A percentile compares a stretch with the other conserved stretches of the same genome.
Conservation (phyloP, 2,329 filamentous ascomycete genomes). For the Phialophora verrucosa region DNA sequence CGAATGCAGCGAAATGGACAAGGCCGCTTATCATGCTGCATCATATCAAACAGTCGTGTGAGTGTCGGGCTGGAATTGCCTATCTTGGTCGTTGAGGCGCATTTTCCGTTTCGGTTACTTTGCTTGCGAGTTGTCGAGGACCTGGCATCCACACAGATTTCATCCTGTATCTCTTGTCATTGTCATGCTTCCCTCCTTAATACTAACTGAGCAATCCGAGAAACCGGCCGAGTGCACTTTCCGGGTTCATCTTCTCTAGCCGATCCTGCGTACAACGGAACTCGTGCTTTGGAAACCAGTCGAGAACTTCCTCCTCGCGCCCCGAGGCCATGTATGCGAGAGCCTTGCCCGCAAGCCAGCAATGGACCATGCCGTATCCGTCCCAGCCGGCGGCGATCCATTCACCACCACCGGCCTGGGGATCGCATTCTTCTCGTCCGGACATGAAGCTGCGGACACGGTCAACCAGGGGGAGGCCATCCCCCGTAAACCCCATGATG, state of each 20-base stretch:
- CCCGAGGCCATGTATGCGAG: slow-evolving; percentile 39
- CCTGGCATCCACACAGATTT: too few species aligned
- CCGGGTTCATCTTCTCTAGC: slow-evolving; percentile 27
- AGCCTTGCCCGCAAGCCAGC: slow-evolving; percentile 41
- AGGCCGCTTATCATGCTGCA: background rate
- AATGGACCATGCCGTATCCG: slow-evolving; percentile 44
- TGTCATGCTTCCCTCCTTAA: background rate
- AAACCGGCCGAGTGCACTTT: slow-evolving; percentile 26
- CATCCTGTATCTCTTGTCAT: background rate
- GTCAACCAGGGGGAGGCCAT: slow-evolving; percentile 42
- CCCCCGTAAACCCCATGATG: slow-evolving; percentile 43
- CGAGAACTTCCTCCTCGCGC: slow-evolving; percentile 23
- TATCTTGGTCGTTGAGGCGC: slow-evolving; percentile 1
- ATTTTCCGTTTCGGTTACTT: background rate
- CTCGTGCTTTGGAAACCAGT: slow-evolving; percentile 33
- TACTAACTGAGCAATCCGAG: slow-evolving; percentile 14
- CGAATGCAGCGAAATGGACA: background rate
- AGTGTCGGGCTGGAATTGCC: slow-evolving; percentile 8
- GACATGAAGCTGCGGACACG: slow-evolving; percentile 30
- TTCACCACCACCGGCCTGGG: slow-evolving; percentile 35
- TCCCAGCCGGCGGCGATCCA: slow-evolving; percentile 44
- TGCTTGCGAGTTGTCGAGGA: background rate
- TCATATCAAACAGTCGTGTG: background rate
- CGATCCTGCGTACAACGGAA: slow-evolving; percentile 30
- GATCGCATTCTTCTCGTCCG: slow-evolving; percentile 28